Conservation (phyloP, 2,329 filamentous ascomycete species). For the Colletotrichum aenigma region DNA sequence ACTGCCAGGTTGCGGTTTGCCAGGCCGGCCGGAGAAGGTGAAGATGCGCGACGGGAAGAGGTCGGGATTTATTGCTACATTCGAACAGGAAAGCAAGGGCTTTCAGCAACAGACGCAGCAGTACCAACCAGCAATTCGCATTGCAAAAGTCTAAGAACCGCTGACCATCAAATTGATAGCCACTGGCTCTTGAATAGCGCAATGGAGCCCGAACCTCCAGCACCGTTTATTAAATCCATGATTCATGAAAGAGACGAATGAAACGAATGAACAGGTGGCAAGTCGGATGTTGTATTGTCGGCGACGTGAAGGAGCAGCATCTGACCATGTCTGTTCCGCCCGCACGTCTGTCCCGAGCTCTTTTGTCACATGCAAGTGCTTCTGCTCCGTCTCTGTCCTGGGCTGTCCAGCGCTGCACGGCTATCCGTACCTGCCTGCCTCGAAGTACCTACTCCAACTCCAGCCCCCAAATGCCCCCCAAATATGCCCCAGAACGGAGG, state of each 20-base stretch:
- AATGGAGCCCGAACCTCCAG: neutral
- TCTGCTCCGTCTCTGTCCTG: neutral
- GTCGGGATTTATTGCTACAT: conserved; percentile 17
- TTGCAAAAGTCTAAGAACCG: neutral
- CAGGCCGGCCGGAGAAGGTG: neutral
- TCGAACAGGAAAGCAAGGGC: neutral
- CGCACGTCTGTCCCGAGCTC: neutral
- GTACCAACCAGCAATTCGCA: neutral
- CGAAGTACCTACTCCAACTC: neutral
- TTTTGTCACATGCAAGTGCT: conserved; percentile 13
- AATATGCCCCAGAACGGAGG: neutral
- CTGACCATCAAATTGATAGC: neutral
- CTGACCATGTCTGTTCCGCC: neutral
- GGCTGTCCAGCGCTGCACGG: neutral
- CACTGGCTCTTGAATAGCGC: neutral
- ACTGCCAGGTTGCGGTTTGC: neutral
- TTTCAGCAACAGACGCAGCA: neutral
- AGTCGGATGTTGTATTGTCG: neutral
- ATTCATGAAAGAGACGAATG: conserved; percentile 12
- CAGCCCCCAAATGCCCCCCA: neutral
- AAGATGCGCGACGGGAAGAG: neutral
- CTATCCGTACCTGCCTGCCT: neutral
- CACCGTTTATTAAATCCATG: neutral
- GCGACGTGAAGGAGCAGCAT: neutral
- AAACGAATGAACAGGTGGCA: conserved; percentile 11